phyloP scores from a whole-genome alignment of 176 grass and related monocot species.

The Eragrostis nindensis region DNA sequence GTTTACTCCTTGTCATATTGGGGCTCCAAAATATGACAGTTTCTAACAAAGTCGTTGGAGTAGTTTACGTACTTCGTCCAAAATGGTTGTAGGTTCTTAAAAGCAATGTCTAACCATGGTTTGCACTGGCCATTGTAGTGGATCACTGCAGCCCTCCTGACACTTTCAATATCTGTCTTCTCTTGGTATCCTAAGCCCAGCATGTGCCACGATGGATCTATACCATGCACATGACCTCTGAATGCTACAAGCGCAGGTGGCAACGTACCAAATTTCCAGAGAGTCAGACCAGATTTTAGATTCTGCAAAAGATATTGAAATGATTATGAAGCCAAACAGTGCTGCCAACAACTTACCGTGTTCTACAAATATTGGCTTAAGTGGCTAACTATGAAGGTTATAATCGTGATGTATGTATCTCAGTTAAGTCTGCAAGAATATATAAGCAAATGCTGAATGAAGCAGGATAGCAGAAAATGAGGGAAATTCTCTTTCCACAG shows the following conservation, averaged over 20 bases:
- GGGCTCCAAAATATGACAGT: slow-evolving; percentile 83
- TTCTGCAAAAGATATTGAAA: slow-evolving; percentile 67
- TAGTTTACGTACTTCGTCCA: slow-evolving; percentile 86
- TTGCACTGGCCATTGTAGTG: slow-evolving; percentile 96
- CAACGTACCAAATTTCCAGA: slow-evolving; percentile 94
- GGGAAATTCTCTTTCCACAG: neutral
- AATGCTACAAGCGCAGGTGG: slow-evolving; percentile 92
- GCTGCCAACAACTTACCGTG: neutral
- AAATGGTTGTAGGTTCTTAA: slow-evolving; percentile 84
- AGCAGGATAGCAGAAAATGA: neutral
- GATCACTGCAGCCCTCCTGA: slow-evolving; percentile 71
- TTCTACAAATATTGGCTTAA: neutral
- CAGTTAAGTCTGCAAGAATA: neutral
- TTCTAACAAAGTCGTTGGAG: slow-evolving; percentile 82
- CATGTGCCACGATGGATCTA: slow-evolving; percentile 87
- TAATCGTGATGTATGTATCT: neutral
- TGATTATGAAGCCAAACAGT: slow-evolving; percentile 28
- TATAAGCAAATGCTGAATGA: neutral
- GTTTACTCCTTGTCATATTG: slow-evolving; percentile 44
- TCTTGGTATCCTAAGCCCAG: slow-evolving; percentile 95
- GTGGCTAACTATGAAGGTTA: neutral
- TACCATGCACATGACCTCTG: slow-evolving; percentile 74
- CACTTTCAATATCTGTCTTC: slow-evolving; percentile 61
- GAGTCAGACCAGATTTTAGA: slow-evolving; percentile 79
- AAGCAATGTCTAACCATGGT: slow-evolving; percentile 88